phyloP scores from a whole-genome alignment of 129 eudicot genomes.

The Flaveria robusta region DNA sequence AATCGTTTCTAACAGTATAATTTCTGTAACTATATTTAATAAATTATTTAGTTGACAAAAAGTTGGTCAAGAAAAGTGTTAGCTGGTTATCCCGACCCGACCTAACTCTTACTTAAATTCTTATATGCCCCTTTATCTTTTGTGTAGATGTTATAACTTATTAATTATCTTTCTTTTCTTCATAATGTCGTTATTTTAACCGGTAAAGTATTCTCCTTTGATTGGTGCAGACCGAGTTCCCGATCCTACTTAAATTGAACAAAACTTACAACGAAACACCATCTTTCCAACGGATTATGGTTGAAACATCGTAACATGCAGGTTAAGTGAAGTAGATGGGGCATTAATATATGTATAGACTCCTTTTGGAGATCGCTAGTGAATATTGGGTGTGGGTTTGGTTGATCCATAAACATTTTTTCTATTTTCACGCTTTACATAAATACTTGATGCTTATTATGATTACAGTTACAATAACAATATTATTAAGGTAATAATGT shows the following conservation, averaged over 20 bases:
- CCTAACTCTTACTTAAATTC: not conserved
- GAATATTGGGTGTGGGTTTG: not conserved
- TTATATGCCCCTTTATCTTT: not conserved
- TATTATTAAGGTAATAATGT: not conserved
- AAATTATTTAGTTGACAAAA: not conserved
- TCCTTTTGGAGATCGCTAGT: no score
- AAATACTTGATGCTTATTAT: not conserved
- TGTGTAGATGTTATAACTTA: not conserved
- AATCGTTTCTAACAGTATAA: not conserved
- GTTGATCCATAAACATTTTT: not conserved
- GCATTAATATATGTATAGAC: not conserved
- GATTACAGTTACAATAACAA: not conserved
- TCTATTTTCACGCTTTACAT: not conserved
- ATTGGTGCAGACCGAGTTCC: slow-evolving; percentile 60
- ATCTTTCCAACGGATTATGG: slow-evolving; percentile 42
- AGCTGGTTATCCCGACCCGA: not conserved
- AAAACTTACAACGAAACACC: slow-evolving; percentile 60
- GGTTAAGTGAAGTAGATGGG: slow-evolving; percentile 19
- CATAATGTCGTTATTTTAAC: not conserved
- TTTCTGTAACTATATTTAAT: not conserved
- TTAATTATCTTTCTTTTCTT: not conserved
- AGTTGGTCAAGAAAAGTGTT: not conserved
- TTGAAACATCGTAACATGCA: slow-evolving; percentile 18
- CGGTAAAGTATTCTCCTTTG: not conserved
- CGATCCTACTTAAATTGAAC: slow-evolving; percentile 51